Conservation (phyloP, 1,139 yeast species). For the Geotrichum restrictum region DNA sequence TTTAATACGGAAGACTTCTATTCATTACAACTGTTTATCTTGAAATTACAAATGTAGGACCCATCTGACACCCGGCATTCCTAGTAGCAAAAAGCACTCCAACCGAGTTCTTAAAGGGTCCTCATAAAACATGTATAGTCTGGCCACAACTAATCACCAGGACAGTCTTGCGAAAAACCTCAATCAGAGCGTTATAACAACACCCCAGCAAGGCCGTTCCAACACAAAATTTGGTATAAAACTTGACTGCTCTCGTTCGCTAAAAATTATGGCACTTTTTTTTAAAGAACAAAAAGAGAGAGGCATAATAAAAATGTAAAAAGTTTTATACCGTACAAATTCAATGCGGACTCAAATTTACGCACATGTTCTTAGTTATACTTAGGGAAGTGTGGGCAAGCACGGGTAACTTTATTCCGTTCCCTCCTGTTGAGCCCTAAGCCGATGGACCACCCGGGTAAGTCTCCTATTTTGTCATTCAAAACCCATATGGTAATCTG, state of each 20-base stretch:
- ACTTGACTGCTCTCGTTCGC: conserved; percentile 23
- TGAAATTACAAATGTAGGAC: conserved; percentile 40
- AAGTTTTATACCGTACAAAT: neutral
- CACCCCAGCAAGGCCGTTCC: neutral
- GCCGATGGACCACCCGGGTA: too few relatives aligned
- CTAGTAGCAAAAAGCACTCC: conserved; percentile 40
- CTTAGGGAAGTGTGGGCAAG: too few relatives aligned
- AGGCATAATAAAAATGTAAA: too few relatives aligned
- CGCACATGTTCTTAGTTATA: too few relatives aligned
- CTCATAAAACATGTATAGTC: conserved; percentile 24
- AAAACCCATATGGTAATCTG: too few relatives aligned
- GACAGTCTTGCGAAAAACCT: conserved; percentile 39
- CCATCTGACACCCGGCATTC: conserved; percentile 60
- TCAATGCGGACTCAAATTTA: neutral
- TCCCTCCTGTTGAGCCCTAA: too few relatives aligned
- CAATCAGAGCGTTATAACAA: conserved; percentile 1
- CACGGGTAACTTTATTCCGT: too few relatives aligned
- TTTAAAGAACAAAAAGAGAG: too few relatives aligned
- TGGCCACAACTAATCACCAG: conserved; percentile 41
- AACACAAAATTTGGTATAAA: conserved; percentile 9
- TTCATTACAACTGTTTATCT: too few relatives aligned
- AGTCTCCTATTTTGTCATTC: too few relatives aligned
- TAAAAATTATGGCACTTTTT: conserved; percentile 18
- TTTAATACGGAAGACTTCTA: too few relatives aligned
- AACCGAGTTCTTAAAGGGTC: conserved; percentile 55